Conservation (phyloP, 257 asterid species). For the Misopates orontium region DNA sequence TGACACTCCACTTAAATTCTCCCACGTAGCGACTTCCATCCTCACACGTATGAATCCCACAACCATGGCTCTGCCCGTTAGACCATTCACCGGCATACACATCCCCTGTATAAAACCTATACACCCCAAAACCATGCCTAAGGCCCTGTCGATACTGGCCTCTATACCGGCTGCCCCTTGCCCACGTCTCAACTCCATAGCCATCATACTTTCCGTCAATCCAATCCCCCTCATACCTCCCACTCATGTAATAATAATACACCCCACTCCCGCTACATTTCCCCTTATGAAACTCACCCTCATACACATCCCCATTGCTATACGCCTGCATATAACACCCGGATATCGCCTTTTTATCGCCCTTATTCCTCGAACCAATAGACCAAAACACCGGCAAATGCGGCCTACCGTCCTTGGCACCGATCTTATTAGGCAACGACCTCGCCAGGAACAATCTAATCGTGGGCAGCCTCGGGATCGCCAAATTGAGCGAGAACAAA, state of each 20-base stretch:
- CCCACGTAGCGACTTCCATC: conserved; percentile 51
- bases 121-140: conserved; percentile 51
- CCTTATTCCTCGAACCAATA: conserved; percentile 29
- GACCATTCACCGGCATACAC: conserved; percentile 57
- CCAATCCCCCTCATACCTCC: conserved; percentile 59
- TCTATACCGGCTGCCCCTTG: conserved; percentile 48
- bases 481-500: conserved; percentile 35
- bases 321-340: conserved; percentile 42
- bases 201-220: conserved; percentile 55
- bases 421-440: conserved; percentile 28
- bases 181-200: conserved; percentile 59
- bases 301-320: conserved; percentile 49
- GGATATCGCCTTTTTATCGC: conserved; percentile 22
- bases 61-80: conserved; percentile 52
- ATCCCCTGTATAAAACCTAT: conserved; percentile 49
- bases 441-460: conserved; percentile 33
- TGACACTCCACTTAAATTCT: conserved; percentile 56
- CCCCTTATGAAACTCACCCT: conserved; percentile 50
- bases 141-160: conserved; percentile 52
- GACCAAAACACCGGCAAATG: conserved; percentile 41
- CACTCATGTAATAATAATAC: conserved; percentile 40
- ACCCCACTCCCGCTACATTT: conserved; percentile 51
- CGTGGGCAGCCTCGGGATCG: conserved; percentile 38
- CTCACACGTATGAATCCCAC: conserved; percentile 50
- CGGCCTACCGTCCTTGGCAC: neutral